Base-by-base conservation (phyloP, 257 asterid species). In the Sherardia arvensis region DNA sequence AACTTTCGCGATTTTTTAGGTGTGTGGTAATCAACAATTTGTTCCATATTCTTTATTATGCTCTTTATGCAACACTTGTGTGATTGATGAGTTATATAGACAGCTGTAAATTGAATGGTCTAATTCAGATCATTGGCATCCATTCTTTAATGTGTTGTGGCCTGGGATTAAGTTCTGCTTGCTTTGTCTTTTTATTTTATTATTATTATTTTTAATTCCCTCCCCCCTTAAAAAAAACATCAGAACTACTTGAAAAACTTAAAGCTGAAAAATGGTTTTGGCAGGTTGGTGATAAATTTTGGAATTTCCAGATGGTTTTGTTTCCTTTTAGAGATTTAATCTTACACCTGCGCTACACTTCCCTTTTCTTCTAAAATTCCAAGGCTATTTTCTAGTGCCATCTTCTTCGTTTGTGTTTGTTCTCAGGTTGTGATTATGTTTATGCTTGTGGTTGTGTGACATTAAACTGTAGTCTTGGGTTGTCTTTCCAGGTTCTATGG, bases 1-100 rank as follows among this genome's bases (percentile, higher is more conserved):
- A 77, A 82, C 69, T 90, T 93, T 60, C 85, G 91, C 25, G 89
- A 84, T 25, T 93, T 93, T 71, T 79, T 93, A 90, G 99, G 99
- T 93, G 69, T 36, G 72, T 61, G 15, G 33, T n/a, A n/a, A n/a
- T n/a, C n/a, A n/a, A 58, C 56, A 33, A 27, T 66, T 22, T 55
- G 34, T 66, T 71, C 67, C 29, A 25, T 59, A 51, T 69, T 12
- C 18, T 47, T 8, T 30, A 53, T 29, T 53, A 40, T 51, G 29
- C 25, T 22, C 40, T 20, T 26, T 1, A 9, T 48, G 25, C 29
- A 30, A 36, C 17, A n/a, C n/a, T n/a, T n/a, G n/a, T n/a, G n/a
- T n/a, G n/a, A n/a, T n/a, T n/a, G n/a, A n/a, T n/a, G n/a, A n/a
- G n/a, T n/a, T n/a, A n/a, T n/a, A n/a, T n/a, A n/a, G n/a, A n/a